phyloP scores from a whole-genome alignment of 768 basidiomycete genomes.

The Trametes maxima region DNA sequence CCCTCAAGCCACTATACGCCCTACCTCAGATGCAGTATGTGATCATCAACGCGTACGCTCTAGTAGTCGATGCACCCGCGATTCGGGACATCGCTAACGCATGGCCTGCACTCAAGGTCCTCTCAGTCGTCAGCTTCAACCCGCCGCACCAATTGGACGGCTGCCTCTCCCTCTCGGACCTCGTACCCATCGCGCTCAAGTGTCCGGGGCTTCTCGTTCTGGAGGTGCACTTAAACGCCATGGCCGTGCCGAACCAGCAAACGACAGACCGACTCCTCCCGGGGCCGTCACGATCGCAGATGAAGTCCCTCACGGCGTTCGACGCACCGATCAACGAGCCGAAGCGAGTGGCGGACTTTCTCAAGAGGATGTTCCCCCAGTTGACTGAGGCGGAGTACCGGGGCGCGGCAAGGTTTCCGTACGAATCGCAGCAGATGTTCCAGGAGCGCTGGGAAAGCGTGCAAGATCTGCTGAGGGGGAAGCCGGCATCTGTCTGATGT shows the following conservation, averaged over 20 bases:
- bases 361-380: conserved; percentile 1
- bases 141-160: neutral
- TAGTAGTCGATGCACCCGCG: neutral
- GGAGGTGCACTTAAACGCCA: conserved; percentile 5
- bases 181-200: conserved; percentile 2
- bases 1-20: neutral
- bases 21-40: neutral
- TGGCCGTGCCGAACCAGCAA: neutral
- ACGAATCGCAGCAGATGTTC: neutral
- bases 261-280: neutral
- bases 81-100: neutral
- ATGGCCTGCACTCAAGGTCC: neutral
- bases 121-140: neutral
- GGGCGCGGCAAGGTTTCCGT: neutral
- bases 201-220: neutral
- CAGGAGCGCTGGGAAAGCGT: neutral
- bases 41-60: neutral
- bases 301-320: neutral
- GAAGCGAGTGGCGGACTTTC: neutral
- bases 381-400: neutral
- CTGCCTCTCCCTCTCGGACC: neutral
- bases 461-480: neutral
- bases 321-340: conserved; percentile 3
- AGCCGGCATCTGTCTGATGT: neutral
- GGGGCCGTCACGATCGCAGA: neutral